A percentile compares a stretch with the other conserved stretches of the same genome.
phyloP scores from a whole-genome alignment of 257 asterid species.

The Solanum bukasovii region DNA sequence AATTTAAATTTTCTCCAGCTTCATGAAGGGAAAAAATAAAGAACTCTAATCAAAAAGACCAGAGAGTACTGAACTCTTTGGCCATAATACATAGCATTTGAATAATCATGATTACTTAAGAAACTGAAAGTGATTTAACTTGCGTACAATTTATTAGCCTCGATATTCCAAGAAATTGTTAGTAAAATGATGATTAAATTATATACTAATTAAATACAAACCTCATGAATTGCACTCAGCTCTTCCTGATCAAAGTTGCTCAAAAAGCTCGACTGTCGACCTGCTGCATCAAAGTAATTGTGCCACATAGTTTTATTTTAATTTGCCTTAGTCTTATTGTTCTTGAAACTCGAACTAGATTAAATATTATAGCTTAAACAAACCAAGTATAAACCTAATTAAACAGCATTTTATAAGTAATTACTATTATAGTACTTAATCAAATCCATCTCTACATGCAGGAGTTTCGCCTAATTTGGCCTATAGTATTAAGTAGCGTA shows the following conservation, averaged over 20 bases:
- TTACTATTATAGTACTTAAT: not conserved
- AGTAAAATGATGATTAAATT: not conserved
- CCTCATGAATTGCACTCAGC: conserved; percentile 10
- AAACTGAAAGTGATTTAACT: not conserved
- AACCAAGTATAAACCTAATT: not conserved
- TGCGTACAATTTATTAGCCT: not conserved
- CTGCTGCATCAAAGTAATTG: conserved; percentile 13
- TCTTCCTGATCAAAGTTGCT: conserved; percentile 8
- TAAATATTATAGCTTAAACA: not conserved
- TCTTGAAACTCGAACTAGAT: too few relatives aligned
- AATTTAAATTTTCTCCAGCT: not conserved
- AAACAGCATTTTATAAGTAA: not conserved
- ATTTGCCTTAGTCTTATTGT: not conserved
- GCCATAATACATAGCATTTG: not conserved
- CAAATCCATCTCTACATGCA: not conserved
- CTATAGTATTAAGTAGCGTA: not conserved
- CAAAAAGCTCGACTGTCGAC: conserved; percentile 13
- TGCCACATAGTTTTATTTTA: not conserved
- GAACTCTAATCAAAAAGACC: not conserved
- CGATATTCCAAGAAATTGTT: not conserved
- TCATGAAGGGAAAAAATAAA: not conserved
- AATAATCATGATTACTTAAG: not conserved
- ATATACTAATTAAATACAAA: not conserved
- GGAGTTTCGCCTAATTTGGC: not conserved
- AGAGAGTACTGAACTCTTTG: not conserved